A percentile compares a stretch with the other conserved stretches of the same genome.
These are phyloP conservation scores for Rossbeevera mucosa DNA, from an alignment of 768 basidiomycete genomes.

Conservation along the genomic window DNA sequence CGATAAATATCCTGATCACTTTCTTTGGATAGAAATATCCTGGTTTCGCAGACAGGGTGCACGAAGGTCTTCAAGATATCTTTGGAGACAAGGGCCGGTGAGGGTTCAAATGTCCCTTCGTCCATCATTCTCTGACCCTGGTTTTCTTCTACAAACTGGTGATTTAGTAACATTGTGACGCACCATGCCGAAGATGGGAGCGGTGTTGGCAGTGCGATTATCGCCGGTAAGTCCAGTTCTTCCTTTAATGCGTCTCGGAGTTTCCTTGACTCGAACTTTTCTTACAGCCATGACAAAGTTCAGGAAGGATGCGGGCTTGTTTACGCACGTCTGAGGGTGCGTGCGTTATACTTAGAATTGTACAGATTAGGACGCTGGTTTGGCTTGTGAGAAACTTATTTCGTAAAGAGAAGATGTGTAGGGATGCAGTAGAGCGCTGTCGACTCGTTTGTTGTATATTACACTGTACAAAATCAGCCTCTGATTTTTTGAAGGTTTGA, in stretches of 20 bases:
- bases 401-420: neutral
- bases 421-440: neutral
- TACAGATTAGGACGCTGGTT: neutral
- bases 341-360: neutral
- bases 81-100: conserved; percentile 95
- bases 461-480: neutral
- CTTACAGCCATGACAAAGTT: conserved; percentile 81
- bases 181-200: conserved; percentile 51
- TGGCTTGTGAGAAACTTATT: neutral
- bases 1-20: neutral
- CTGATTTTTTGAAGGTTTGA: neutral
- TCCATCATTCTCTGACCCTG: neutral
- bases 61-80: conserved; percentile 88
- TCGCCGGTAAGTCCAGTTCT: conserved; percentile 56
- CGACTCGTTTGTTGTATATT: conserved; percentile 14
- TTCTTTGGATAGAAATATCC: conserved; percentile 82
- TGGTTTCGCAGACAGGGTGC: conserved; percentile 86
- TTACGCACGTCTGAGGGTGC: conserved; percentile 41
- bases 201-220: conserved; percentile 95
- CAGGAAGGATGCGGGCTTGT: conserved; percentile 64
- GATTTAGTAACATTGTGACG: conserved; percentile 39
- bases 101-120: conserved; percentile 25
- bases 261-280: neutral
- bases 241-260: neutral
- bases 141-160: conserved; percentile 50